Evolutionary conservation across 805 yeast genomes (phyloP), one percentile per base, ranked within the genome.

Genomic region (Kazachstania africana): DNA sequence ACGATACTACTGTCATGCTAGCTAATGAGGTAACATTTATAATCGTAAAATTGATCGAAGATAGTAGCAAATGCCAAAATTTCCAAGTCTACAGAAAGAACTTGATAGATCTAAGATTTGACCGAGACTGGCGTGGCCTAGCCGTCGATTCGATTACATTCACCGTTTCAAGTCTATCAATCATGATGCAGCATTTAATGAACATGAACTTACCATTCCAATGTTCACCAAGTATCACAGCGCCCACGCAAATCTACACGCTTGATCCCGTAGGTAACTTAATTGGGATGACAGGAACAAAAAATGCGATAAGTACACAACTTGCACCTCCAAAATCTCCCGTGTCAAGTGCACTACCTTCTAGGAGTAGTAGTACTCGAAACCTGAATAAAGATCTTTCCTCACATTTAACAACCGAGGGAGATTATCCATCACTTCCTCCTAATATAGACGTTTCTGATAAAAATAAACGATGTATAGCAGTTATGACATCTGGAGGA

Each of bases 201-300:
- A 40, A 33, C 27, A 39, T 45, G 8, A 40, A 43, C 4, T 44
- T 56, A 0, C 57, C 65, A 6, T 61, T 59, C 34, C 85, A 77
- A 52, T 64, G 71, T 16, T 61, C 66, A 43, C 95, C 96, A 3
- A 74, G 75, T 36, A 81, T 74, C 28, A 60, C 77, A 34, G 70
- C 70, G 33, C 94, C 95, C 2, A 65, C 68, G 39, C 93, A 82
- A 53, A 62, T 80, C 4, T 83, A 77, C 53, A 67, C 74, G 4
- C 49, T 79, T 18, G 96, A 87, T 54, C 96, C 97, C 5, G 60
- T 83, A 40, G 94, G 95, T 12, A 70, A 72, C 43, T 53, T 85
- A 16, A 53, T 87, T 28, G 95, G 95, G 2, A 83, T 87, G 58
- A 72, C 91, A 12, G 61, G 75, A 3, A 58, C 69, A 21, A 48